Evolutionary conservation across 306 rosid species (phyloP), one percentile per base, ranked within the genome.

Genomic region (Fagus crenata): DNA sequence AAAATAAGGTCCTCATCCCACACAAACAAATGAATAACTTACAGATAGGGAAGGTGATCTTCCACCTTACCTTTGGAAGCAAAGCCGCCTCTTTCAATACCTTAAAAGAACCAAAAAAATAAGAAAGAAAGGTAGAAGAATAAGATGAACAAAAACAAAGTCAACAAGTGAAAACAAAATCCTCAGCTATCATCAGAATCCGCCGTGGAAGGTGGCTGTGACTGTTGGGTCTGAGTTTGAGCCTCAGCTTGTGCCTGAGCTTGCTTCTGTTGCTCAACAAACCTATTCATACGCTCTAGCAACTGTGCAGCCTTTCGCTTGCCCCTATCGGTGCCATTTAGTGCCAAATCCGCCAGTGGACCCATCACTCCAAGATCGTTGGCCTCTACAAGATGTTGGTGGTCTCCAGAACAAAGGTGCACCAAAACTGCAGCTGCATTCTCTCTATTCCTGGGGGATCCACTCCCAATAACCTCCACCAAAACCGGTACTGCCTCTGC

Each of bases 361-460:
- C 32, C 86, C 85, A 86, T 81, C 84, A 87, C 87, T 35, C 97
- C 99, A 1, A 86, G 90, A 71, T 89, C 89, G 6, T 81, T 88
- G 67, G 99, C 99, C 77, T 91, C 89, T 28, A 77, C 84, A 32
- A 93, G 69, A 82, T 91, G 87, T 67, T 89, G 91, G 65, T 85
- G 96, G 83, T 89, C 99, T 43, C 97, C 93, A 0, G 97, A 76
- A 75, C 93, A 92, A 37, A 92, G 98, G 73, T 92, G 98, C 60
- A 92, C 96, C 58, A 96, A 85, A 80, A 96, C 97, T 0, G 99
- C 98, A 6, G 99, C 99, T 39, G 97, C 91, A 39, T 96, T 96
- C 83, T 96, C 99, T 83, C 83, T 90, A 86, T 96, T 96, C 87
- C 99, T 81, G 7, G 99, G 98, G 68, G 99, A 92, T 77, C 98